Evolutionary conservation across 2,329 filamentous ascomycete genomes (phyloP).

Genomic region (Aspergillus bombycis): DNA sequence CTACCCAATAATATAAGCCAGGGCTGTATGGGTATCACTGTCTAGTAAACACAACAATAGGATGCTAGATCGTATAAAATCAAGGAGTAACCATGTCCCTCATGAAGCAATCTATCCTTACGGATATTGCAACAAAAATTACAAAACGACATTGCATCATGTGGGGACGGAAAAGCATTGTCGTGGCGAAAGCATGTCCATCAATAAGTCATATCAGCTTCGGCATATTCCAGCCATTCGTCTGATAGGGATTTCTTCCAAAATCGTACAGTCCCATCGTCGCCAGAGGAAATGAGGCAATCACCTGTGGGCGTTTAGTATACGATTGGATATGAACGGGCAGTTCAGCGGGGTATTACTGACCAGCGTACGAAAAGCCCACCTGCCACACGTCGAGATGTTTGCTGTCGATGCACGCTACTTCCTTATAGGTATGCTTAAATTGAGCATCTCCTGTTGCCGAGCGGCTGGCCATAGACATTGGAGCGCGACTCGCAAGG

Average conservation of each 20-base stretch:
- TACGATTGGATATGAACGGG: background rate
- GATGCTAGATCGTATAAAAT: background rate
- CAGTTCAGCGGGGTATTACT: conserved; percentile 11
- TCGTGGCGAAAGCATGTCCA: conserved; percentile 14
- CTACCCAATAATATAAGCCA: conserved; percentile 5
- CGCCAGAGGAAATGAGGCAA: conserved; percentile 47
- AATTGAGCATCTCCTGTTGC: conserved; percentile 42
- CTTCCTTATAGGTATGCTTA: conserved; percentile 45
- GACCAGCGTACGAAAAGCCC: conserved; percentile 48
- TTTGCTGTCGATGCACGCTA: conserved; percentile 47
- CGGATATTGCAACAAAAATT: background rate
- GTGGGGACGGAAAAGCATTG: background rate
- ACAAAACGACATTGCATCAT: background rate
- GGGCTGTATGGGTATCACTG: conserved; percentile 26
- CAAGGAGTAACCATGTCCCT: background rate
- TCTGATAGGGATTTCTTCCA: conserved; percentile 48
- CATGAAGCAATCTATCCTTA: background rate
- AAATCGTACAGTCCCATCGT: conserved; percentile 47
- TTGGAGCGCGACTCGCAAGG: conserved; percentile 39
- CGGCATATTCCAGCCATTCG: conserved; percentile 50
- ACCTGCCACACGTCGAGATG: conserved; percentile 52
- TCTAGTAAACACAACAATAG: conserved; percentile 20
- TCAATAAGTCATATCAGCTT: conserved; percentile 44
- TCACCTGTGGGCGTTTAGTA: conserved; percentile 36
- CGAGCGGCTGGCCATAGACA: conserved; percentile 35